Percentiles rank a stretch among this genome's conserved stretches.
Conservation (phyloP, 2,329 filamentous ascomycete genomes). For the Paecilomyces variotii region DNA sequence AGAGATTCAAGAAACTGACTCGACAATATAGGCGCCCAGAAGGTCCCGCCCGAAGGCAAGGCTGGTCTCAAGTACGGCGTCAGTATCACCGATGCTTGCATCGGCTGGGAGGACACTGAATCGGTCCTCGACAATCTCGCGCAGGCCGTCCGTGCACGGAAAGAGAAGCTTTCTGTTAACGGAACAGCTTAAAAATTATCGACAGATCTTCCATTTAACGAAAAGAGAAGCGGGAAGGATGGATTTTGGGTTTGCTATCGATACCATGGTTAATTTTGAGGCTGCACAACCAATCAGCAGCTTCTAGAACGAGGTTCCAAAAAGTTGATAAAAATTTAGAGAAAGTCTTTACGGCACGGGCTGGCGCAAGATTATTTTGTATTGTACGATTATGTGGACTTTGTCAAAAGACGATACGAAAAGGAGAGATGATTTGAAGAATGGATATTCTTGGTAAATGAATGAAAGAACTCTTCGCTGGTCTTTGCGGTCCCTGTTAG, state of each 20-base stretch:
- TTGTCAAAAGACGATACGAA: neutral
- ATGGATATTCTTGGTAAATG: neutral
- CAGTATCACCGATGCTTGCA: conserved; percentile 96
- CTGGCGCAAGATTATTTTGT: neutral
- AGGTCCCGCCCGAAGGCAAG: conserved; percentile 81
- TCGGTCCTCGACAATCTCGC: conserved; percentile 69
- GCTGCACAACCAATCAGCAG: neutral
- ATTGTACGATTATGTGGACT: neutral
- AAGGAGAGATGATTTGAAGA: neutral
- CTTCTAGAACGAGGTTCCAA: neutral
- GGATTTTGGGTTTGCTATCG: neutral
- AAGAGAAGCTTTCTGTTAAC: conserved; percentile 37
- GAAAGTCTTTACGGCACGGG: neutral
- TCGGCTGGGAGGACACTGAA: conserved; percentile 87
- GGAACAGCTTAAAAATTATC: neutral
- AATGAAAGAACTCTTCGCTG: neutral
- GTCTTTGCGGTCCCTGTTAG: no score
- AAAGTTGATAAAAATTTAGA: neutral
- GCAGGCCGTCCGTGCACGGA: conserved; percentile 66
- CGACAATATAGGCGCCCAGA: conserved; percentile 60
- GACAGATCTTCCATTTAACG: neutral
- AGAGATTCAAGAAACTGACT: conserved; percentile 4
- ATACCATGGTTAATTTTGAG: neutral
- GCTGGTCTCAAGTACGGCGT: conserved; percentile 83
- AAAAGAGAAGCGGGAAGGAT: neutral